A percentile compares a stretch with the other conserved stretches of the same genome.
phyloP scores from a whole-genome alignment of 192 early-diverging fungal genomes.

The Entophlyctis luteolus region DNA sequence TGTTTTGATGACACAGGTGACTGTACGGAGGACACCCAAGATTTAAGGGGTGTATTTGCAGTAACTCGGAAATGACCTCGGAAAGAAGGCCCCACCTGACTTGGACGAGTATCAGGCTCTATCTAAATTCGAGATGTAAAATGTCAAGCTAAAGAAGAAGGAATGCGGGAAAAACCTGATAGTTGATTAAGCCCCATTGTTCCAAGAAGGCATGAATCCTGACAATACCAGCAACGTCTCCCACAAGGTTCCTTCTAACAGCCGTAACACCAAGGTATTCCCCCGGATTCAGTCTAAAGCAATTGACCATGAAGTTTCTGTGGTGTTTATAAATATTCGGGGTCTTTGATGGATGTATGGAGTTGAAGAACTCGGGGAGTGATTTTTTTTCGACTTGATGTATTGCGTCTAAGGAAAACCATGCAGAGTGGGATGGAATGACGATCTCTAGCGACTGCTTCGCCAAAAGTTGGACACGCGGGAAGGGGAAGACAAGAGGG shows the following conservation, averaged over 20 bases:
- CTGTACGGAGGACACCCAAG: no score
- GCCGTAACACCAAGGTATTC: constrained; percentile 98
- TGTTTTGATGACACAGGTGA: no score
- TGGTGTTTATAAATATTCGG: constrained; percentile 84
- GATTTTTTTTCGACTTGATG: constrained; percentile 84
- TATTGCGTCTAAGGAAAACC: constrained; percentile 82
- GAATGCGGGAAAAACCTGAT: constrained; percentile 65
- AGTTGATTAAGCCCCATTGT: constrained; percentile 99
- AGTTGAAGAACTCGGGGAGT: constrained; percentile 95
- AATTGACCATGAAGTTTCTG: constrained; percentile 98
- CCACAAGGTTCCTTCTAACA: constrained; percentile 90
- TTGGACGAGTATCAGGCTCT: constrained; percentile 90
- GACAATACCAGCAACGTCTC: constrained; percentile 98
- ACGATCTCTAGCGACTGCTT: constrained; percentile 43
- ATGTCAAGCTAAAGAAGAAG: neutral
- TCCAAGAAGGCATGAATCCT: constrained; percentile 96
- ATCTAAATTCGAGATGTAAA: constrained; percentile 47
- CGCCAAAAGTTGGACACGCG: constrained; percentile 26
- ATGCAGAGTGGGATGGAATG: constrained; percentile 82
- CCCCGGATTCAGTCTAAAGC: constrained; percentile 88
- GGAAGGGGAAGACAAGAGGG: constrained; percentile 7
- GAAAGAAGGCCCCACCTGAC: constrained; percentile 83
- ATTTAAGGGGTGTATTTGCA: constrained; percentile 87
- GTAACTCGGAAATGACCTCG: constrained; percentile 93
- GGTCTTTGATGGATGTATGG: constrained; percentile 87